A percentile compares a stretch with the other conserved stretches of the same genome.
Evolutionary conservation across 192 early-diverging fungal species (phyloP).

Genomic region (Geranomyces variabilis): DNA sequence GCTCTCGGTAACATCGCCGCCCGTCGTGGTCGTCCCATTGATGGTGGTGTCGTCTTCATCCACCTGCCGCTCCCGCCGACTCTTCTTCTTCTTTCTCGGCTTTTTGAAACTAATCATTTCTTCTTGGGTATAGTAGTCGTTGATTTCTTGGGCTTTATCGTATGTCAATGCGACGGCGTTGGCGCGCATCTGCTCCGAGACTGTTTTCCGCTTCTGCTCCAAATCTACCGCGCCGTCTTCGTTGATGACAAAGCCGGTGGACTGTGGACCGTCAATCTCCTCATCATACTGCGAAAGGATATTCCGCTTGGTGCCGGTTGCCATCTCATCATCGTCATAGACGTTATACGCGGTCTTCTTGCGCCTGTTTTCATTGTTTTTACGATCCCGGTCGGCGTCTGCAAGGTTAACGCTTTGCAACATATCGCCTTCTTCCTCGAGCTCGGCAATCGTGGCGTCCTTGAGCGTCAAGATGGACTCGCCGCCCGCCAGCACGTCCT

Average conservation of each 20-base stretch:
- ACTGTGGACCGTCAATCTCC: conserved; percentile 51
- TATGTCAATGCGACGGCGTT: conserved; percentile 55
- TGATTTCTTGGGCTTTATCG: conserved; percentile 60
- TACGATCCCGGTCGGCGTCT: conserved; percentile 66
- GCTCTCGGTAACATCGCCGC: conserved; percentile 28
- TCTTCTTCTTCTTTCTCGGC: conserved; percentile 68
- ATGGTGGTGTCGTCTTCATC: conserved; percentile 38
- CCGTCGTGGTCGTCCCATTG: conserved; percentile 43
- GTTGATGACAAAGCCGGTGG: conserved; percentile 57
- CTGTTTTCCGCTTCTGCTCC: conserved; percentile 30
- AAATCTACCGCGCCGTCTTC: conserved; percentile 51
- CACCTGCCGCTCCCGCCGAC: conserved; percentile 22
- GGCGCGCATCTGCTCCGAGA: conserved; percentile 50
- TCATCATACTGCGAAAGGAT: conserved; percentile 83
- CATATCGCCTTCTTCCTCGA: conserved; percentile 70
- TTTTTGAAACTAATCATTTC: conserved; percentile 83
- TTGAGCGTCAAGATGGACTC: conserved; percentile 88
- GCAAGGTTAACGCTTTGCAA: conserved; percentile 70
- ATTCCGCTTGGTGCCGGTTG: conserved; percentile 51
- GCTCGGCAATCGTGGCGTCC: conserved; percentile 75
- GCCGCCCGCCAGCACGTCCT: conserved; percentile 64
- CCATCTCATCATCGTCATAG: conserved; percentile 65
- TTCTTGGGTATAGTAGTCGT: conserved; percentile 90
- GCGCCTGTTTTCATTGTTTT: conserved; percentile 77
- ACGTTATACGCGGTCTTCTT: conserved; percentile 68